Base-by-base conservation (phyloP, 345 rosid genomes). In the Conringia planisiliqua region DNA sequence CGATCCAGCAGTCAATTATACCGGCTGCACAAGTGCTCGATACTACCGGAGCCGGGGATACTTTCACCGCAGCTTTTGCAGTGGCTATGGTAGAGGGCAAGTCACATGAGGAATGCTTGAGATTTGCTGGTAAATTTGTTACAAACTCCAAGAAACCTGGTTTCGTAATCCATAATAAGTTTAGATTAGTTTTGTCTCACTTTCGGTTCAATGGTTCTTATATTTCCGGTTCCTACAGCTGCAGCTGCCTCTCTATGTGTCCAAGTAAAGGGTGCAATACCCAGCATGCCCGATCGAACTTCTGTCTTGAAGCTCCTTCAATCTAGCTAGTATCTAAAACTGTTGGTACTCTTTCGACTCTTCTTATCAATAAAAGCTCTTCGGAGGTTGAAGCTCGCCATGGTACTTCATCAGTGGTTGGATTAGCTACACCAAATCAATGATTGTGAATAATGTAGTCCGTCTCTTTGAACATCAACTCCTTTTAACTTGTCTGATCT, bases 21-120 rank as follows among this genome's bases (percentile, higher is more conserved):
- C 69, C 88, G 11, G 96, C 96, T 60, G 74, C 83, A 63, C 84
- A 78, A 78, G 97, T 92, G 10, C 43, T 92, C 1, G 99, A 95
- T 83, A 90, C 99, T 2, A 95, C 99, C 10, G 99, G 99, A 63
- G 99, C 99, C 1, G 99, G 99, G 7, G 99, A 95, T 81, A 95
- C 99, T 38, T 95, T 89, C 71, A 95, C 97, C 3, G 96, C 99
- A 35, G 86, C 99, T 10, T 95, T 92, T 84, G 97, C 97, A 11
- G 99, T 95, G 79, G 96, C 97, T 42, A 77, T 88, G 64, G 88
- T 87, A 3, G 97, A 95, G 82, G 99, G 97, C 57, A 95, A 85
- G 73, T 69, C 92, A 18, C 82, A 70, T 83, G 84, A 73, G 71
- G 91, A 86, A 74, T 88, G 93, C 81, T 75, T 92, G 84, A 86